phyloP scores from a whole-genome alignment of 805 yeast genomes.

The Starmerella ratchasimensis region DNA sequence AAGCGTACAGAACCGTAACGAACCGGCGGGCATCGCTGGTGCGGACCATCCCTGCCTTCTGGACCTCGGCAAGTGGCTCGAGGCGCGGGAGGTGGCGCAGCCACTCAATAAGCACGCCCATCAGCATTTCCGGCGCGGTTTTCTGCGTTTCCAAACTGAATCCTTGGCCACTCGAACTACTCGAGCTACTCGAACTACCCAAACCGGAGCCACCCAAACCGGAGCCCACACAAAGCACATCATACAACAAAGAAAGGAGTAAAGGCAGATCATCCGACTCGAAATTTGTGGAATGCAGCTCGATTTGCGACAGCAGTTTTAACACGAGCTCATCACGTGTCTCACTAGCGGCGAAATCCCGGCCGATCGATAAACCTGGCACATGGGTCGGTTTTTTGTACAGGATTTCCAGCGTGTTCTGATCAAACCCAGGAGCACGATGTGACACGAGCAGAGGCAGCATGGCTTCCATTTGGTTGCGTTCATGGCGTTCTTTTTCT shows the following conservation, averaged over 20 bases:
- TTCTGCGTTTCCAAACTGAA: background rate
- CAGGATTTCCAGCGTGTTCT: slow-evolving; percentile 7
- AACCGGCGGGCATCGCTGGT: slow-evolving; percentile 1
- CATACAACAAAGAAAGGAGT: slow-evolving; percentile 12
- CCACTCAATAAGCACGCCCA: slow-evolving; percentile 2
- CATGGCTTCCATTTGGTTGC: too few relatives aligned
- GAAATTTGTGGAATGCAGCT: background rate
- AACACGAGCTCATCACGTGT: slow-evolving; percentile 2
- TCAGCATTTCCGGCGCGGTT: slow-evolving; percentile 3
- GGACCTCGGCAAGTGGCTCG: slow-evolving; percentile 5
- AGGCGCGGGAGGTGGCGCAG: slow-evolving; percentile 6
- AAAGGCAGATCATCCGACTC: slow-evolving; percentile 1
- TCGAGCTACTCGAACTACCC: too few relatives aligned
- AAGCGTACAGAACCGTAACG: slow-evolving; percentile 8
- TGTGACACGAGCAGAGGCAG: slow-evolving; percentile 9
- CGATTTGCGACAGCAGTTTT: slow-evolving; percentile 2
- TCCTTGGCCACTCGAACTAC: too few relatives aligned
- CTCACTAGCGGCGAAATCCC: background rate
- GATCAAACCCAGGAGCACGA: slow-evolving; percentile 9
- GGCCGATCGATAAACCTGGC: slow-evolving; percentile 9
- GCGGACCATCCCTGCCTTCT: slow-evolving; percentile 1
- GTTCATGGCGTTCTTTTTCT: too few relatives aligned
- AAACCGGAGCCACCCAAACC: background rate
- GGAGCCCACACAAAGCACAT: slow-evolving; percentile 1
- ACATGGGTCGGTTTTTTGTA: slow-evolving; percentile 1